These are phyloP conservation scores for Didymella sp. DNA, from an alignment of 2,329 filamentous ascomycete genomes.

Conservation along the genomic window DNA sequence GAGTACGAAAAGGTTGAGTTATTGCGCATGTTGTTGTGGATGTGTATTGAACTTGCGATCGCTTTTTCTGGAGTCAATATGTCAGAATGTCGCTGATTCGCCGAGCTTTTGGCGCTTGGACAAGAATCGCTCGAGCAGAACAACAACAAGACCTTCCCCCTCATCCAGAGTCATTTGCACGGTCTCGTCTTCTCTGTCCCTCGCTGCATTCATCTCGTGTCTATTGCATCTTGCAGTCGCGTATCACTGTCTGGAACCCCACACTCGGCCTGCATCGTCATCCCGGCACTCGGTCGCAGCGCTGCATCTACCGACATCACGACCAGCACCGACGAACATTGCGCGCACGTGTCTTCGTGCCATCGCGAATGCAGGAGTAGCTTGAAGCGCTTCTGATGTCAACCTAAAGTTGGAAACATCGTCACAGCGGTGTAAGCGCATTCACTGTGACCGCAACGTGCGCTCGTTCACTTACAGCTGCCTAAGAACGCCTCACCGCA, in stretches of 20 bases:
- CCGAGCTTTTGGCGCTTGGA: conserved; percentile 23
- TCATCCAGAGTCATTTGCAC: conserved; percentile 27
- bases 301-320: conserved; percentile 33
- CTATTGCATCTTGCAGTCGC: conserved; percentile 20
- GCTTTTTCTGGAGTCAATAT: conserved; percentile 27
- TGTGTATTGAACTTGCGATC: conserved; percentile 25
- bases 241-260: conserved; percentile 5
- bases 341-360: conserved; percentile 24
- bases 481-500: conserved; percentile 32
- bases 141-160: conserved; percentile 26
- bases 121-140: conserved; percentile 27
- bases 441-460: conserved; percentile 12
- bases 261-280: conserved; percentile 27
- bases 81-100: conserved; percentile 26
- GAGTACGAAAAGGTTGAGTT: conserved; percentile 14
- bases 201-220: conserved; percentile 23
- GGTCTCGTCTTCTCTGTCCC: conserved; percentile 18
- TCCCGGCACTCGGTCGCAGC: conserved; percentile 21
- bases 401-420: conserved; percentile 19
- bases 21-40: conserved; percentile 26
- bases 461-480: conserved; percentile 27
- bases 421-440: conserved; percentile 37
- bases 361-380: conserved; percentile 32
- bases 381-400: conserved; percentile 35
- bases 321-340: conserved; percentile 29